Conservation (phyloP, 805 yeast genomes). For the Saturnispora mendoncae region DNA sequence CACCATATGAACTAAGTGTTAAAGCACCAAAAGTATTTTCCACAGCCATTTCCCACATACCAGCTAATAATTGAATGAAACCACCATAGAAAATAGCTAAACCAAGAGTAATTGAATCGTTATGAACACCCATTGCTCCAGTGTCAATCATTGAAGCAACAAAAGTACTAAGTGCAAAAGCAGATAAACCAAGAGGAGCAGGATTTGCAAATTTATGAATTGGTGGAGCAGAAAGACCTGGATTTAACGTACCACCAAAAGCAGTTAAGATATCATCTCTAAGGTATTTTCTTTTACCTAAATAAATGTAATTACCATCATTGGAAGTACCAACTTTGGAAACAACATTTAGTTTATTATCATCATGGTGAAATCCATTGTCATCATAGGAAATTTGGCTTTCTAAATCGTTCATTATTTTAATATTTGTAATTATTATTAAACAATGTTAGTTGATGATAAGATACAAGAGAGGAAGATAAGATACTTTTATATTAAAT, state of each 20-base stretch:
- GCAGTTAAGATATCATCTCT: slow-evolving; percentile 52
- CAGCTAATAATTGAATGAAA: slow-evolving; percentile 58
- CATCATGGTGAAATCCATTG: not conserved
- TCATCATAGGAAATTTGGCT: not conserved
- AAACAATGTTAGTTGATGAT: too few relatives aligned
- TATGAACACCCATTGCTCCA: slow-evolving; percentile 57
- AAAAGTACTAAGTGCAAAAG: slow-evolving; percentile 61
- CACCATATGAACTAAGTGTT: slow-evolving; percentile 52
- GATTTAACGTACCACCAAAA: slow-evolving; percentile 77
- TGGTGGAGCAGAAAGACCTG: slow-evolving; percentile 44
- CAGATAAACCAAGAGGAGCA: slow-evolving; percentile 37
- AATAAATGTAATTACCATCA: slow-evolving; percentile 55
- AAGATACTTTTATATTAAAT: too few relatives aligned
- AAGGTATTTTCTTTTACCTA: slow-evolving; percentile 64
- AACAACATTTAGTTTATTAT: slow-evolving; percentile 9
- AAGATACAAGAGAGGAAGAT: too few relatives aligned
- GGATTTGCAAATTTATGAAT: not conserved
- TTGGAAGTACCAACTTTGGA: slow-evolving; percentile 35
- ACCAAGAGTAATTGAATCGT: slow-evolving; percentile 53
- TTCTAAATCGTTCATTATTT: not conserved
- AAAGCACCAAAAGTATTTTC: slow-evolving; percentile 73
- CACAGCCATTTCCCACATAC: slow-evolving; percentile 62
- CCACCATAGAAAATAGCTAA: slow-evolving; percentile 68
- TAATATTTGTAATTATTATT: too few relatives aligned
- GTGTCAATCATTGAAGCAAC: slow-evolving; percentile 54